These are phyloP conservation scores for Fistulinella prunicolor DNA, from an alignment of 768 basidiomycete species.

Conservation along the genomic window DNA sequence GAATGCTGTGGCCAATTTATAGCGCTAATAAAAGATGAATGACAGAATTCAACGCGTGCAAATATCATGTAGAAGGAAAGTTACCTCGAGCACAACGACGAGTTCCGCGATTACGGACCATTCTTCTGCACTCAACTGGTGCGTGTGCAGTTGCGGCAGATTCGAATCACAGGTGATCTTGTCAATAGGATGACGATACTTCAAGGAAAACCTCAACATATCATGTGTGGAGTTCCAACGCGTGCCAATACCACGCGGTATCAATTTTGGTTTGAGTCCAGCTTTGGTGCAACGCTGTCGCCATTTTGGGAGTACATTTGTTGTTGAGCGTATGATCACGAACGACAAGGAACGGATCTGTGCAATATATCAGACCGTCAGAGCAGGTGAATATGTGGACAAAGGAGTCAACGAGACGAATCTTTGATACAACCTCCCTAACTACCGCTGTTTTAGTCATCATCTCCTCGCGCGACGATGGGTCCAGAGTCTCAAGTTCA, in stretches of 20 bases:
- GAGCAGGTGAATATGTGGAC: neutral
- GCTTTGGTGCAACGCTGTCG: neutral
- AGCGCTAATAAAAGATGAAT: neutral
- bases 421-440: neutral
- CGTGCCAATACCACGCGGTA: neutral
- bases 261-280: neutral
- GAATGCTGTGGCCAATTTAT: neutral
- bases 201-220: neutral
- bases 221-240: neutral
- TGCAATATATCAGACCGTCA: neutral
- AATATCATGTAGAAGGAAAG: too few relatives aligned
- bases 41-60: too few relatives aligned
- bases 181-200: neutral
- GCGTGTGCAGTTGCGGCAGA: neutral
- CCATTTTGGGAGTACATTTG: neutral
- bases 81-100: neutral
- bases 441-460: too few relatives aligned
- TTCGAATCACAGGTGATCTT: neutral
- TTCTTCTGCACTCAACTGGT: neutral
- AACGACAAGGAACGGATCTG: neutral
- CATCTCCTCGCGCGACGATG: too few relatives aligned
- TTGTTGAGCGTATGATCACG: neutral
- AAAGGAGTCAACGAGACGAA: neutral
- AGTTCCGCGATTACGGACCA: neutral
- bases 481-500: too few relatives aligned